Evolutionary conservation across 2,329 filamentous ascomycete genomes (phyloP).

Genomic region (Paramyrothecium sp.): DNA sequence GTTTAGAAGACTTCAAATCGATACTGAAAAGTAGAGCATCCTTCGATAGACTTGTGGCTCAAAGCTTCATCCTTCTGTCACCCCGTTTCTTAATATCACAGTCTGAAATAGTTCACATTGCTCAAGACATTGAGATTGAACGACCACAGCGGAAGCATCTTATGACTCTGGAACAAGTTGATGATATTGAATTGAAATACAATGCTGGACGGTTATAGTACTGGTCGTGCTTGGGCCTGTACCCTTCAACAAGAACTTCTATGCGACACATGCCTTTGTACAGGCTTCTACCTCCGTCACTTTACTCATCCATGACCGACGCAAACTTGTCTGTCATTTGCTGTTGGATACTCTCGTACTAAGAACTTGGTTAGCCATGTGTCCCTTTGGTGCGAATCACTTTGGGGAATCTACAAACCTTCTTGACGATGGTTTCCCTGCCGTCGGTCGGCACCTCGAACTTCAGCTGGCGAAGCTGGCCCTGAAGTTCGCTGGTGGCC

Average conservation of each 20-base stretch:
- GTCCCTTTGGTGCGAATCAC: background rate
- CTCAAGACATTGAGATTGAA: background rate
- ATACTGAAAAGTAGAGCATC: too few relatives aligned
- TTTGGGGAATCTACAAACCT: constrained; percentile 53
- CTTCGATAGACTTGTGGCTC: too few relatives aligned
- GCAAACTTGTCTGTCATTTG: constrained; percentile 97
- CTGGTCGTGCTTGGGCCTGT: constrained; percentile 17
- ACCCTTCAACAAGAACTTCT: constrained; percentile 21
- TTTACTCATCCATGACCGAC: constrained; percentile 89
- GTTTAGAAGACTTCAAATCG: too few relatives aligned
- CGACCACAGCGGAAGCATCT: background rate
- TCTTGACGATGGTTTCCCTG: constrained; percentile 77
- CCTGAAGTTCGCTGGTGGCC: constrained; percentile 82
- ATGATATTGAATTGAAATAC: constrained; percentile 22
- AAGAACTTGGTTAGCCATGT: constrained; percentile 34
- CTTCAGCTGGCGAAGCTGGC: constrained; percentile 85
- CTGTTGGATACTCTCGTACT: constrained; percentile 93
- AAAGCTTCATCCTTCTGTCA: too few relatives aligned
- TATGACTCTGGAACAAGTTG: background rate
- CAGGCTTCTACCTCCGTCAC: constrained; percentile 14
- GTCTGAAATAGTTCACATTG: background rate
- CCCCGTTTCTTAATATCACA: too few relatives aligned
- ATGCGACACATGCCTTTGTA: constrained; percentile 21
- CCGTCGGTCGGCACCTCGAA: constrained; percentile 91
- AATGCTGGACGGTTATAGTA: constrained; percentile 25